Conservation (phyloP, 805 yeast species). For the Candida verbasci region DNA sequence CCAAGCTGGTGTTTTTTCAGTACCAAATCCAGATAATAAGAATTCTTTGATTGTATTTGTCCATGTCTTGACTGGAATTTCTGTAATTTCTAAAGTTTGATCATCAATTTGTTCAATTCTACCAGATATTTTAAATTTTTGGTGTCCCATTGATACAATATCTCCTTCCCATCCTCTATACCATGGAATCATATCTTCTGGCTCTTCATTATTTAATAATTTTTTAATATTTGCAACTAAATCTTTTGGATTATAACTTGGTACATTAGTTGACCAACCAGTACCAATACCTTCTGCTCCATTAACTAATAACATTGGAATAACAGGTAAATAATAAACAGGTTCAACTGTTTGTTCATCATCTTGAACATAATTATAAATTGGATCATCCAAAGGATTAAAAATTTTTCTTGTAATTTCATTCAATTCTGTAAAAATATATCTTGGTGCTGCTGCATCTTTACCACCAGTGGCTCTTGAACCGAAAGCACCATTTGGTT, state of each 20-base stretch:
- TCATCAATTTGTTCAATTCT: slow-evolving; percentile 76
- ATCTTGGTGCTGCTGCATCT: slow-evolving; percentile 97
- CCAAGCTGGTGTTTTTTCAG: slow-evolving; percentile 75
- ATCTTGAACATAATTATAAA: slow-evolving; percentile 78
- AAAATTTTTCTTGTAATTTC: slow-evolving; percentile 74
- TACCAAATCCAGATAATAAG: slow-evolving; percentile 71
- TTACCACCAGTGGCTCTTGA: slow-evolving; percentile 96
- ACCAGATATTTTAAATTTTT: slow-evolving; percentile 74
- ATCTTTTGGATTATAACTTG: slow-evolving; percentile 84
- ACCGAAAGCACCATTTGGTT: slow-evolving; percentile 96
- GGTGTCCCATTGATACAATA: slow-evolving; percentile 59
- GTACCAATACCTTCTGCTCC: slow-evolving; percentile 99
- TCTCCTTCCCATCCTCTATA: slow-evolving; percentile 92
- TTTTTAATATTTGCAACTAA: slow-evolving; percentile 69
- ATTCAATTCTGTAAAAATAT: slow-evolving; percentile 81
- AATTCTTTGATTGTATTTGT: slow-evolving; percentile 86
- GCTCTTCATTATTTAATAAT: slow-evolving; percentile 67
- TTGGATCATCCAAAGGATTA: slow-evolving; percentile 73
- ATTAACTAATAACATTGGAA: slow-evolving; percentile 92
- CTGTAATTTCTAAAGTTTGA: slow-evolving; percentile 81
- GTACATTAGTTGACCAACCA: slow-evolving; percentile 95
- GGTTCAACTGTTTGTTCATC: slow-evolving; percentile 95
- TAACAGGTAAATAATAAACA: slow-evolving; percentile 88
- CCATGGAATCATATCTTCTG: slow-evolving; percentile 84
- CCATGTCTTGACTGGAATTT: slow-evolving; percentile 91